A percentile compares a stretch with the other conserved stretches of the same genome.
These are phyloP conservation scores for Saccharomyces uvarum DNA, from an alignment of 1,139 yeast species.

Conservation along the genomic window DNA sequence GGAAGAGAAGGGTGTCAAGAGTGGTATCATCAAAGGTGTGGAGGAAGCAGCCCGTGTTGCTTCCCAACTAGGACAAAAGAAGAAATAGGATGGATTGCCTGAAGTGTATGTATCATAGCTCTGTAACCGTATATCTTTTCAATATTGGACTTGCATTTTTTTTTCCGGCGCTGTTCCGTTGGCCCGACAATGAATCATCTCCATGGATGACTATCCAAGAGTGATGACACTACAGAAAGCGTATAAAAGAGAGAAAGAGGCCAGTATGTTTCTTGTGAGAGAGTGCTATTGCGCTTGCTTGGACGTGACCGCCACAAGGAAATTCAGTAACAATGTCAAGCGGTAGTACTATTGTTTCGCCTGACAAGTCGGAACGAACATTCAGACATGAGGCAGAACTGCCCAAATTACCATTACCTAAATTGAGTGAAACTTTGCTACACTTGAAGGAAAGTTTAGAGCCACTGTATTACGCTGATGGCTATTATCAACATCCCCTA, in stretches of 20 bases:
- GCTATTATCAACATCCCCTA: slow-evolving; percentile 26
- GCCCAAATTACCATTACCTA: slow-evolving; percentile 28
- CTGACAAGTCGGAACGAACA: slow-evolving; percentile 4
- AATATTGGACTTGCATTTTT: not conserved
- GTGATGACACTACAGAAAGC: not conserved
- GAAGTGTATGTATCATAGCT: not conserved
- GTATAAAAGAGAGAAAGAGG: not conserved
- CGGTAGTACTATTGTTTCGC: not conserved
- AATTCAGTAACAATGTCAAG: not conserved
- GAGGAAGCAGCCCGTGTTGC: slow-evolving; percentile 88
- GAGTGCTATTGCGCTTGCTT: not conserved
- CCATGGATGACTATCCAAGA: slow-evolving; percentile 1
- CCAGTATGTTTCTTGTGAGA: not conserved
- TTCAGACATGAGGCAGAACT: slow-evolving; percentile 17
- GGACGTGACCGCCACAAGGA: not conserved
- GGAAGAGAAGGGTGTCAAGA: slow-evolving; percentile 87
- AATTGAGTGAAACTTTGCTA: slow-evolving; percentile 16
- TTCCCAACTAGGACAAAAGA: slow-evolving; percentile 65
- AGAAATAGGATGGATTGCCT: slow-evolving; percentile 11
- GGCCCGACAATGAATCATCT: not conserved
- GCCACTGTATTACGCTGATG: slow-evolving; percentile 30
- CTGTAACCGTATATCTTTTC: not conserved
- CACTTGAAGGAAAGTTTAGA: slow-evolving; percentile 25
- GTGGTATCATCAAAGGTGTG: slow-evolving; percentile 80
- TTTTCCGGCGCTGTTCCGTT: not conserved